A percentile compares a stretch with the other conserved stretches of the same genome.
phyloP scores from a whole-genome alignment of 768 basidiomycete genomes.

The Chalciporus piperatus region DNA sequence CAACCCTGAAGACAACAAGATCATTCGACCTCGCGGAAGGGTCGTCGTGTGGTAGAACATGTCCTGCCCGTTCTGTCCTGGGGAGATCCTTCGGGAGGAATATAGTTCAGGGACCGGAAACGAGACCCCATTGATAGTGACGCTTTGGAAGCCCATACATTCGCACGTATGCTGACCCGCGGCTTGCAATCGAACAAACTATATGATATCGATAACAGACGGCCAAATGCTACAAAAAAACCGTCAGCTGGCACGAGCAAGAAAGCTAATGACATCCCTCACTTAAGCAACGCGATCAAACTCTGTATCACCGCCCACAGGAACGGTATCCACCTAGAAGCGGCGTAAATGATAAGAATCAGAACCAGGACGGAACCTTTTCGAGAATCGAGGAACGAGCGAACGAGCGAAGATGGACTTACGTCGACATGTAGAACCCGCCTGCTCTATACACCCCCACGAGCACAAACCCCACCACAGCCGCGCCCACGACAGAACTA shows the following conservation, averaged over 20 bases:
- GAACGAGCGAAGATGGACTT: constrained; percentile 7
- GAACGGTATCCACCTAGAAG: constrained; percentile 41
- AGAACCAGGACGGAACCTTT: too few relatives aligned
- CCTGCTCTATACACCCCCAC: constrained; percentile 38
- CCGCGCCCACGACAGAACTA: constrained; percentile 39
- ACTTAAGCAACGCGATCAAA: constrained; percentile 42
- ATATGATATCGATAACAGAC: constrained; percentile 36
- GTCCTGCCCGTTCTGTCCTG: too few relatives aligned
- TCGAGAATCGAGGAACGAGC: neutral
- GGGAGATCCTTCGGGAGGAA: too few relatives aligned
- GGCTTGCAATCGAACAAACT: neutral
- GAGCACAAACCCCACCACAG: constrained; percentile 38
- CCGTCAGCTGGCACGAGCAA: neutral
- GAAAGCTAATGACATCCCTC: constrained; percentile 5
- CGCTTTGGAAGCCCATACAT: too few relatives aligned
- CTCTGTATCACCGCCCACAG: constrained; percentile 40
- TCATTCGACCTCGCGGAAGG: too few relatives aligned
- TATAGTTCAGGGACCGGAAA: too few relatives aligned
- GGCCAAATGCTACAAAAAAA: constrained; percentile 38
- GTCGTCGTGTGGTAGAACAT: too few relatives aligned
- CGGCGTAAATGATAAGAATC: too few relatives aligned
- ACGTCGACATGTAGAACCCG: constrained; percentile 42
- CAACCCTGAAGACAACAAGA: too few relatives aligned
- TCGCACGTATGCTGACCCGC: too few relatives aligned
- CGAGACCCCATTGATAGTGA: too few relatives aligned